Evolutionary conservation across 495 filamentous ascomycete genomes (phyloP).

Genomic region (Talaromyces stipitatus): DNA sequence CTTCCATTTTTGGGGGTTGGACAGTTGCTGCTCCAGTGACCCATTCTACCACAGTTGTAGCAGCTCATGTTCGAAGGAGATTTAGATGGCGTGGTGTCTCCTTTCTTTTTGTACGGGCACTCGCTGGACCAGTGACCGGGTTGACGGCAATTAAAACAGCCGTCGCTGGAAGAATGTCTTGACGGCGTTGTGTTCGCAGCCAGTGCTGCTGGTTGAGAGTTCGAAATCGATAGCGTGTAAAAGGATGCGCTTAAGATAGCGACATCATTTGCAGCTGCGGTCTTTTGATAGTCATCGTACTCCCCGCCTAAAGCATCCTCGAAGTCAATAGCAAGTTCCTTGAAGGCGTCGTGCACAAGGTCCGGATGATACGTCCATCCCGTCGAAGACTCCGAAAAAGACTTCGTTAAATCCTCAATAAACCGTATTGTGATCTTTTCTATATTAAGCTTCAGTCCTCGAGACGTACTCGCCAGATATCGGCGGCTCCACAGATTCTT

Average conservation of each 20-base stretch:
- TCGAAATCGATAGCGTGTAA: not conserved
- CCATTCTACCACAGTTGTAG: not conserved
- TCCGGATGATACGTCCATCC: not conserved
- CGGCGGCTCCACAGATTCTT: slow-evolving; percentile 1
- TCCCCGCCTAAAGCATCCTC: slow-evolving; percentile 4
- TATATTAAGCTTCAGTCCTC: not conserved
- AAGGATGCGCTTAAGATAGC: not conserved
- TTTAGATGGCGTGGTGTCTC: not conserved
- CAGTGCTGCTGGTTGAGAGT: not conserved
- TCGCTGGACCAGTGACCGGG: not conserved
- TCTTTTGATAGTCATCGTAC: slow-evolving; percentile 1
- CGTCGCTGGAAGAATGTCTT: not conserved
- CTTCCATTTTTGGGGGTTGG: not conserved
- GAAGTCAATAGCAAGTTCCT: slow-evolving; percentile 1
- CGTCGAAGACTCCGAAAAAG: not conserved
- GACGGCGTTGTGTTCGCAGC: not conserved
- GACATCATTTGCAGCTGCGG: not conserved
- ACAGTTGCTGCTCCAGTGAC: not conserved
- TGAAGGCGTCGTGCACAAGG: not conserved
- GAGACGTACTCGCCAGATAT: slow-evolving; percentile 1
- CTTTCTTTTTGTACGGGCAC: not conserved
- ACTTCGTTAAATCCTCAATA: slow-evolving; percentile 1
- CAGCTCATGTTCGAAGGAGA: not conserved
- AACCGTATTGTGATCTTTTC: not conserved
- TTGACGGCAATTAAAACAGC: not conserved